phyloP scores from a whole-genome alignment of 116 monocot genomes.

The Phalaenopsis hybrid region DNA sequence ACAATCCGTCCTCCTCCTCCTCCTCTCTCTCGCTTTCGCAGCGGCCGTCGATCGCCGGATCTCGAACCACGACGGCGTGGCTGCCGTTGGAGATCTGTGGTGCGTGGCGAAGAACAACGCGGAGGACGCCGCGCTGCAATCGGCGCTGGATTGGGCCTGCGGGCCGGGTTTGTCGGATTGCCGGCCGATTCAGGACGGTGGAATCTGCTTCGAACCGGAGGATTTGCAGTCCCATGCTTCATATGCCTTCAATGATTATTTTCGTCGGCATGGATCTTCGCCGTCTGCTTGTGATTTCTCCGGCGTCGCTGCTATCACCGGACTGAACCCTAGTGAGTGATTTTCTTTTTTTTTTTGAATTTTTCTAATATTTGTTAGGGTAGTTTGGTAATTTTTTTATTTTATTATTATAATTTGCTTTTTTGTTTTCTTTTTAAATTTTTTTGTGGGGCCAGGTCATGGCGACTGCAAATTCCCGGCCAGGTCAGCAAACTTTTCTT shows the following conservation, averaged over 20 bases:
- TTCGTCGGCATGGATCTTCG: constrained; percentile 31
- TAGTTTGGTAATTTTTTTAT: too few species aligned
- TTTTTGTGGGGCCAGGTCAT: constrained; percentile 22
- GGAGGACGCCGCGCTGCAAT: constrained; percentile 63
- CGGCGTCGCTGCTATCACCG: constrained; percentile 57
- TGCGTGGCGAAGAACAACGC: constrained; percentile 99
- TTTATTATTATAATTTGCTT: not conserved
- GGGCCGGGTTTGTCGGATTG: constrained; percentile 76
- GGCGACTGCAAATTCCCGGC: constrained; percentile 56
- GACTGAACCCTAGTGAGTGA: constrained; percentile 3
- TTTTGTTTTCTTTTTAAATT: not conserved
- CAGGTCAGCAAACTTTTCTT: constrained; percentile 26
- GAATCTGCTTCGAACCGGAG: constrained; percentile 57
- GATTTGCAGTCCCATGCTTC: constrained; percentile 76
- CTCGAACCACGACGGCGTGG: constrained; percentile 3
- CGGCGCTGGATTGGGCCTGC: constrained; percentile 89
- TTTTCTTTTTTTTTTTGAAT: not conserved
- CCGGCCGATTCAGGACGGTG: constrained; percentile 62
- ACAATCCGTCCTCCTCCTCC: not conserved
- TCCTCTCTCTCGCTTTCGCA: not conserved
- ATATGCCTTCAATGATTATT: constrained; percentile 93
- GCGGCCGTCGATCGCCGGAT: not conserved
- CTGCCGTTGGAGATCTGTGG: constrained; percentile 43
- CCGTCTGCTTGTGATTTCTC: constrained; percentile 76
- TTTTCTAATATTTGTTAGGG: not conserved